A percentile compares a stretch with the other conserved stretches of the same genome.
Evolutionary conservation across 2,329 filamentous ascomycete species (phyloP).

Genomic region (Aspergillus udagawae): DNA sequence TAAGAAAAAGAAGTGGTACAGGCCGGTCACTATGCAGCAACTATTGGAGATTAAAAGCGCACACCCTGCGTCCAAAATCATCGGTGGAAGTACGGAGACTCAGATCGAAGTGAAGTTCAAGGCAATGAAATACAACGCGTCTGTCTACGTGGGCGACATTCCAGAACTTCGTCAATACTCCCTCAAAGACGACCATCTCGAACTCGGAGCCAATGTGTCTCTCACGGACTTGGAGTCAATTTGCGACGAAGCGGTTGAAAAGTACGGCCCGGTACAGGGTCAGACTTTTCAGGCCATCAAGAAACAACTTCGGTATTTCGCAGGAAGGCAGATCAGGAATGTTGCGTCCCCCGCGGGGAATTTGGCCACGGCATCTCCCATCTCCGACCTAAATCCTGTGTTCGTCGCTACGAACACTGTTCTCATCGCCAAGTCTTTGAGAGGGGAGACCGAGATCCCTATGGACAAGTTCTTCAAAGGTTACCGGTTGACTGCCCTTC

Average conservation of each 20-base stretch:
- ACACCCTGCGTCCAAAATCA: constrained; percentile 84
- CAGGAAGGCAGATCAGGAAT: constrained; percentile 90
- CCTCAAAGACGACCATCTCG: constrained; percentile 76
- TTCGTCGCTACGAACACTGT: constrained; percentile 83
- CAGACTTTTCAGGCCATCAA: constrained; percentile 88
- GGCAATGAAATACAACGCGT: constrained; percentile 81
- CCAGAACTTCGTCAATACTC: constrained; percentile 78
- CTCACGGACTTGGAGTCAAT: constrained; percentile 88
- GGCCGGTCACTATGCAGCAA: constrained; percentile 81
- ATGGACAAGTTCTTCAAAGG: constrained; percentile 92
- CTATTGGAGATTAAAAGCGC: constrained; percentile 85
- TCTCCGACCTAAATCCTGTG: constrained; percentile 92
- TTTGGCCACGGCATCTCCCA: constrained; percentile 88
- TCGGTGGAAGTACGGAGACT: constrained; percentile 93
- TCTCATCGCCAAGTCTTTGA: constrained; percentile 72
- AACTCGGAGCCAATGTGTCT: constrained; percentile 88
- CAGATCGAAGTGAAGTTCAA: constrained; percentile 99
- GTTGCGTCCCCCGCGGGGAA: constrained; percentile 97
- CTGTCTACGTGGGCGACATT: constrained; percentile 91
- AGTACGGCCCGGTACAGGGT: constrained; percentile 66
- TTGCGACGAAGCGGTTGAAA: constrained; percentile 70
- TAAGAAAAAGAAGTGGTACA: constrained; percentile 89
- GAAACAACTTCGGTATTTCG: constrained; percentile 93
- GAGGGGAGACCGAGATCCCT: constrained; percentile 74
- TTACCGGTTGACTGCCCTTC: constrained; percentile 79